Evolutionary conservation across 2,329 filamentous ascomycete genomes (phyloP).

Genomic region (Phymatotrichopsis omnivora): DNA sequence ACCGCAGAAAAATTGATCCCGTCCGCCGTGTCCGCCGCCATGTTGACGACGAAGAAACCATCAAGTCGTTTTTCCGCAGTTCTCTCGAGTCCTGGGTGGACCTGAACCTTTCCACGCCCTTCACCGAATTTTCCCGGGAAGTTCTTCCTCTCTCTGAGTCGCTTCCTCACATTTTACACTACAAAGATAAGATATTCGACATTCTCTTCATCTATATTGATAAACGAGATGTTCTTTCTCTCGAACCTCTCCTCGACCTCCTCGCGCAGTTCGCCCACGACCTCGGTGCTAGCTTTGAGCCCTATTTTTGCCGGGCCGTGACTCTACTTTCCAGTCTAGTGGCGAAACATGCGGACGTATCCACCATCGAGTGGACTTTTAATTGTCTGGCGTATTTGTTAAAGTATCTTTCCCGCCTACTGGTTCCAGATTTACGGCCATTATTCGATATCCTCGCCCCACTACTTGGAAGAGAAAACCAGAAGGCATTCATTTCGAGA

Average conservation of each 20-base stretch:
- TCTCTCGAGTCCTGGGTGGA: constrained; percentile 83
- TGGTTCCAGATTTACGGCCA: constrained; percentile 76
- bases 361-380: constrained; percentile 97
- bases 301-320: constrained; percentile 69
- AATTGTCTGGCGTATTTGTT: constrained; percentile 88
- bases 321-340: constrained; percentile 68
- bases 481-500: constrained; percentile 76
- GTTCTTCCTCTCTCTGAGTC: constrained; percentile 74
- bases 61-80: constrained; percentile 70
- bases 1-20: constrained; percentile 61
- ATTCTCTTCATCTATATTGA: constrained; percentile 68
- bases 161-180: constrained; percentile 82
- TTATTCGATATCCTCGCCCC: constrained; percentile 75
- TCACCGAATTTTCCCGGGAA: constrained; percentile 65
- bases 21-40: constrained; percentile 79
- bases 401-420: constrained; percentile 83
- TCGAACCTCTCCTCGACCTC: constrained; percentile 82
- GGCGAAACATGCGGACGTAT: constrained; percentile 63
- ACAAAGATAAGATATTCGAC: constrained; percentile 75
- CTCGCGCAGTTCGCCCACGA: constrained; percentile 92
- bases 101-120: constrained; percentile 75
- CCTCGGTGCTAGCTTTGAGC: constrained; percentile 75
- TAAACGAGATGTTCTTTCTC: constrained; percentile 62
- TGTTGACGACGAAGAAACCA: constrained; percentile 67
- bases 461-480: constrained; percentile 69